Evolutionary conservation across 352 stramenopile genomes (phyloP).

Genomic region (Pythium dissotocum): DNA sequence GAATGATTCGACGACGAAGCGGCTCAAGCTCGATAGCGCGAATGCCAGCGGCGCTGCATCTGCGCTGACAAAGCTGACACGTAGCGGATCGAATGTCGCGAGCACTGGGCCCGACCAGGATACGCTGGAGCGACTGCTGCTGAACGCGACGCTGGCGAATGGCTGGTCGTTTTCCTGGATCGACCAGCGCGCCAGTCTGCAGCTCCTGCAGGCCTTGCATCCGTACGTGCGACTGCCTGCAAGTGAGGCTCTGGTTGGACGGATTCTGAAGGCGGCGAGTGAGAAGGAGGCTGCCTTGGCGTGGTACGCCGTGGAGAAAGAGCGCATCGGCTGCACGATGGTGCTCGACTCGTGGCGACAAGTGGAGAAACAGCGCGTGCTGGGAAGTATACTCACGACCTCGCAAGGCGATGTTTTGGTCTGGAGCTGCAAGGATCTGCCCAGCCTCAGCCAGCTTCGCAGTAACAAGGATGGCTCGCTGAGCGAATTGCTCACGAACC

Average conservation of each 20-base stretch:
- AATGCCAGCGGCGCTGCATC: constrained; percentile 10
- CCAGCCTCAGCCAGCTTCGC: neutral
- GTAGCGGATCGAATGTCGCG: neutral
- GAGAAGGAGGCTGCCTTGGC: constrained; percentile 19
- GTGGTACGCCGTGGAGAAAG: constrained; percentile 20
- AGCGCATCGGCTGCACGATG: constrained; percentile 24
- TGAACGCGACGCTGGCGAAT: constrained; percentile 27
- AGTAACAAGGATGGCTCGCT: neutral
- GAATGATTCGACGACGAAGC: constrained; percentile 12
- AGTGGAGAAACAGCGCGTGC: neutral
- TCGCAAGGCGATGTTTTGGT: constrained; percentile 21
- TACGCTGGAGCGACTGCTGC: constrained; percentile 21
- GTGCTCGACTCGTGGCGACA: constrained; percentile 25
- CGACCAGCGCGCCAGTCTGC: constrained; percentile 22
- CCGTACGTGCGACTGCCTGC: constrained; percentile 14
- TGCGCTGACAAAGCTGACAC: constrained; percentile 14
- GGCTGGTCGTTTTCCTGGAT: constrained; percentile 27
- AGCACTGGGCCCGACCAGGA: constrained; percentile 4
- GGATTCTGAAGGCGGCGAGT: constrained; percentile 13
- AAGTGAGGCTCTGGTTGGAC: constrained; percentile 10
- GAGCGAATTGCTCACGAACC: neutral
- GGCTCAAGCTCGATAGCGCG: constrained; percentile 1
- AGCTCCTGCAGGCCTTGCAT: constrained; percentile 21
- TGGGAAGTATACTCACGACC: constrained; percentile 21
- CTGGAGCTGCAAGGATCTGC: constrained; percentile 4